Conservation (phyloP, 2,329 filamentous ascomycete genomes). For the Claviceps sp. region DNA sequence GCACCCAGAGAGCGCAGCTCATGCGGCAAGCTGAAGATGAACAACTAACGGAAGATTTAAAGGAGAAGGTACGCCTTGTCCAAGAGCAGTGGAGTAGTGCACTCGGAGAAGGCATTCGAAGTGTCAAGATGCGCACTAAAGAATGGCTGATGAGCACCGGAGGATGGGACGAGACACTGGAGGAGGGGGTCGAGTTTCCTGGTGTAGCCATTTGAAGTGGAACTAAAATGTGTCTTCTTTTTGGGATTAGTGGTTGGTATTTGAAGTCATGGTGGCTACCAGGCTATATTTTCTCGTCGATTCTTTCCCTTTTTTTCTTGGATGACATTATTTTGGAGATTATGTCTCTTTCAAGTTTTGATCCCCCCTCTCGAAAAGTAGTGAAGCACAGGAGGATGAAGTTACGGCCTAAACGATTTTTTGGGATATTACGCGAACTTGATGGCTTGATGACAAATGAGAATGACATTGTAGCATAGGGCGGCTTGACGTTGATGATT, state of each 20-base stretch:
- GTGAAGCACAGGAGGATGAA: not conserved
- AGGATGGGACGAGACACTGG: conserved; percentile 76
- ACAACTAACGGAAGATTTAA: conserved; percentile 68
- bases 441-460: not conserved
- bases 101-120: conserved; percentile 62
- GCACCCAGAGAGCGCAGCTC: conserved; percentile 32
- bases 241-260: too few species aligned
- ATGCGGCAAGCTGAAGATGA: conserved; percentile 55
- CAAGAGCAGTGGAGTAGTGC: conserved; percentile 85
- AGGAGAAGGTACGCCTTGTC: conserved; percentile 84
- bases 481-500: not conserved
- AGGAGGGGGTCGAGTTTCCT: conserved; percentile 39
- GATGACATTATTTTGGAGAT: not conserved
- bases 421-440: not conserved
- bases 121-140: conserved; percentile 61
- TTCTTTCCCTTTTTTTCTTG: not conserved
- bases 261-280: too few species aligned
- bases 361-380: not conserved
- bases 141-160: conserved; percentile 61
- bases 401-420: not conserved
- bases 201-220: conserved; percentile 18
- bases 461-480: not conserved
- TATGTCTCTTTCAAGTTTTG: not conserved
- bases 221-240: not conserved
- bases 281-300: too few species aligned